Base-by-base conservation (phyloP, 805 yeast species). In the Lipomyces chichibuensis region DNA sequence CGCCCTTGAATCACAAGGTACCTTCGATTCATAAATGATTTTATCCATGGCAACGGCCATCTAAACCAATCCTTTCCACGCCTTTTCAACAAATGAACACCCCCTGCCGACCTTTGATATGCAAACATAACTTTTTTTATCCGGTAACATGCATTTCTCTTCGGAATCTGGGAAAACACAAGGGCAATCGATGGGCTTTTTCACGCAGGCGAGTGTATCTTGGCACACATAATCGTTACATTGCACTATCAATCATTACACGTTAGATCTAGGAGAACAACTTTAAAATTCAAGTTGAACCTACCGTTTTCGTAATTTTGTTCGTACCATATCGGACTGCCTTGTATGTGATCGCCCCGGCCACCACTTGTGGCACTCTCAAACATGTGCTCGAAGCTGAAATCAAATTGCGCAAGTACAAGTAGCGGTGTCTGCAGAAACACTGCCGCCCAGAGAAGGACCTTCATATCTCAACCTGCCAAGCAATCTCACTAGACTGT, bases 101-200 rank as follows among this genome's bases (percentile, higher is more conserved):
- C 90, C 97, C 76, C 95, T 81, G 25, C 79, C 80, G 23, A 85
- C 83, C 9, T 76, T 90, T 25, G 97, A 89, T 54, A 95, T 89
- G 77, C 99, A 95, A 17, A 93, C 82, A 74, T 81, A 89, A 64
- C 84, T 84, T 39, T 81, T 78, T 23, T 86, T 83, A 69, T 85
- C 87, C 0, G 97, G 96, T 53, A 91, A 80, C 1, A 84, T 75
- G 77, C 99, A 95, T 74, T 91, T 89, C 68, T 90, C 74, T 76
- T 94, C 97, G 0, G 96, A 88, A 66, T 87, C 85, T 1, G 97
- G 95, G 75, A 86, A 94, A 2, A 91, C 92, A 76, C 99, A 95
- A 1, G 98, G 97, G 76, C 99, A 95, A 61, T 88, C 90, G 7
- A 82, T 72, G 0, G 91, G 86, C 1, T 78, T 73, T 1, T 83